phyloP scores from a whole-genome alignment of 129 eudicot species.

The Flaveria brownii region DNA sequence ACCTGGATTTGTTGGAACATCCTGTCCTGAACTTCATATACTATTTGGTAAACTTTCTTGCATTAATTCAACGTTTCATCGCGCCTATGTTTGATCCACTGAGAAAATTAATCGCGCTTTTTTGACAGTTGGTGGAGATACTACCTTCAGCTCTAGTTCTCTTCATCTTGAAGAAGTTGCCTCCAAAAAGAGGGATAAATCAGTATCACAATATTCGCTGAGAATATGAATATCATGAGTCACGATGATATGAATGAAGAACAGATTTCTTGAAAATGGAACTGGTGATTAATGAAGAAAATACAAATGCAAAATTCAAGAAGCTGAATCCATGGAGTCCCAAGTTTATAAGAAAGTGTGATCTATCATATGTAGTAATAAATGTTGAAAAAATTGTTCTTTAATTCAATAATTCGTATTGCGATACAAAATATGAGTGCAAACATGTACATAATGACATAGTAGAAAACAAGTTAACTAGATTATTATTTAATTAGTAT shows the following conservation, averaged over 20 bases:
- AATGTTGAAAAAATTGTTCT: background rate
- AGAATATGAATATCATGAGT: background rate
- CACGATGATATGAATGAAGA: background rate
- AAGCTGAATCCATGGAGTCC: constrained; percentile 18
- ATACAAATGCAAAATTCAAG: constrained; percentile 18
- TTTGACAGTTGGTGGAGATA: constrained; percentile 78
- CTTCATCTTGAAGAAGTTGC: constrained; percentile 84
- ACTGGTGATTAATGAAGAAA: constrained; percentile 5
- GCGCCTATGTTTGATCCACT: background rate
- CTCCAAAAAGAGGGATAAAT: constrained; percentile 85
- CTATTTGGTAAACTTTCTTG: constrained; percentile 56
- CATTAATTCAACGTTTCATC: background rate
- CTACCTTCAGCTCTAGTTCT: constrained; percentile 83
- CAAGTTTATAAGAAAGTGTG: constrained; percentile 16
- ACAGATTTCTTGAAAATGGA: constrained; percentile 16
- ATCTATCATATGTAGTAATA: constrained; percentile 13
- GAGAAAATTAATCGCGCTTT: background rate
- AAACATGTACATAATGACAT: background rate
- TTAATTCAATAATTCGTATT: constrained; percentile 12
- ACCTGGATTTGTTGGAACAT: constrained; percentile 79
- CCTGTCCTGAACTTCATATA: constrained; percentile 74
- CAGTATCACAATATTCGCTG: constrained; percentile 78
- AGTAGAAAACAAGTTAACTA: background rate
- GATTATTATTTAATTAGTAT: no score
- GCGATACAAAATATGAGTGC: background rate